Percentiles rank a stretch among this genome's conserved stretches.
phyloP scores from a whole-genome alignment of 2,329 filamentous ascomycete species.

The Ophiostoma pallidulum region DNA sequence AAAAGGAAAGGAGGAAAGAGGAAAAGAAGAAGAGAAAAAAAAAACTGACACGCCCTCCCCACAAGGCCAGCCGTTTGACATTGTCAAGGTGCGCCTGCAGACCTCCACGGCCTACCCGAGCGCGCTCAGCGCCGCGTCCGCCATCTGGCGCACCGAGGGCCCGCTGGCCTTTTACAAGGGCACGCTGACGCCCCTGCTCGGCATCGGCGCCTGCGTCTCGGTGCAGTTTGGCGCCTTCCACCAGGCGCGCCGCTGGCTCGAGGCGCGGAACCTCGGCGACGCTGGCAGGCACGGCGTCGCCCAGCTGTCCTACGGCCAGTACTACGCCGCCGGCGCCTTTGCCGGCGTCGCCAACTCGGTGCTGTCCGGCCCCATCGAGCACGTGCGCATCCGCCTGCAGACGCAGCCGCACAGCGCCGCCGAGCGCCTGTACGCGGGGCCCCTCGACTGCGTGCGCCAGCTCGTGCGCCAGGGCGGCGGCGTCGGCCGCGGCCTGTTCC shows the following conservation, averaged over 20 bases:
- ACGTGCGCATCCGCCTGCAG: conserved; percentile 91
- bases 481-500: conserved; percentile 66
- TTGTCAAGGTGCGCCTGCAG: conserved; percentile 94
- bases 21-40: no score
- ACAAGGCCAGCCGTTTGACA: conserved; percentile 69
- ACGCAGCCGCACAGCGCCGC: conserved; percentile 83
- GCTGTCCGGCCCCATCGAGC: conserved; percentile 87
- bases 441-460: conserved; percentile 83
- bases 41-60: not conserved
- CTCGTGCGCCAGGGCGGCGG: conserved; percentile 58
- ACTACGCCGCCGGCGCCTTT: conserved; percentile 84
- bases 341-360: conserved; percentile 84
- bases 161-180: conserved; percentile 95
- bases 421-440: conserved; percentile 65
- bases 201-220: conserved; percentile 95
- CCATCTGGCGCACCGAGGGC: conserved; percentile 83
- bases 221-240: conserved; percentile 98
- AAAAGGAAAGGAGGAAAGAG: no score
- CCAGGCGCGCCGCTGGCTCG: conserved; percentile 77
- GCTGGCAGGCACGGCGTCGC: conserved; percentile 45
- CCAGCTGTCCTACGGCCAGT: conserved; percentile 69
- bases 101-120: conserved; percentile 73
- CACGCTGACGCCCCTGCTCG: conserved; percentile 85
- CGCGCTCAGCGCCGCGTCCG: conserved; percentile 68
- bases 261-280: conserved; percentile 54